Evolutionary conservation across 768 basidiomycete genomes (phyloP), one percentile per base, ranked within the genome.

Genomic region (Pleurotus eryngii): DNA sequence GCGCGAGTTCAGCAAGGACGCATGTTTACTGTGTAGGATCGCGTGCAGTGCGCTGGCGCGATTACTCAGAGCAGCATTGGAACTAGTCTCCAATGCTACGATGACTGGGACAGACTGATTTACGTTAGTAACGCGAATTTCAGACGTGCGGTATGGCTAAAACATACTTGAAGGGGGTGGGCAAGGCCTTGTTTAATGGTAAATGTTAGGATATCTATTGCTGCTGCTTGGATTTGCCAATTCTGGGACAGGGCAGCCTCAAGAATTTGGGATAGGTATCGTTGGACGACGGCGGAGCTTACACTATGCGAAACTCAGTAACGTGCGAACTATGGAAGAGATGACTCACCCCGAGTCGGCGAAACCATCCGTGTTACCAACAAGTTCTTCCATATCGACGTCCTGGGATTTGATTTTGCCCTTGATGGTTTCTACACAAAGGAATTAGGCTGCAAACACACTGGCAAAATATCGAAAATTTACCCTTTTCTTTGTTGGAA

Each of bases 171-270:
- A 5, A 99, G 79, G 0, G 97, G 97, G 72, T 98, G 95, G 4
- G 94, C 92, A 51, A 98, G 78, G 2, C 97, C 97, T 71, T 98
- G 96, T 65, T 89, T 93, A 61, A 98, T 86, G 0, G 95, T 96
- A 65, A 97, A 96, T 30, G 83, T 89, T 55, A 99, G 72, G 45
- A 98, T 89, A 61, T 98, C 95, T 51, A 98, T 82, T 5, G 95
- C 96, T 18, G 88, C 80, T 17, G 81, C 79, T 68, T 96, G 94
- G 42, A 90, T 90, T 53, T 82, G 82, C 1, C 76, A 60, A 61
- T 89, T 81, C 54, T 79, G 78, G 1, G 92, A 90, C 18, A 95
- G 69, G 0, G 92, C 90, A 0, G 94, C 90, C 1, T 87, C 80
- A 39, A 98, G 73, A 50, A 99, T 93, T 35, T 85, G 85, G 11